These are phyloP conservation scores for Aspergillaceae sp. DNA, from an alignment of 2,329 filamentous ascomycete species.

Conservation along the genomic window DNA sequence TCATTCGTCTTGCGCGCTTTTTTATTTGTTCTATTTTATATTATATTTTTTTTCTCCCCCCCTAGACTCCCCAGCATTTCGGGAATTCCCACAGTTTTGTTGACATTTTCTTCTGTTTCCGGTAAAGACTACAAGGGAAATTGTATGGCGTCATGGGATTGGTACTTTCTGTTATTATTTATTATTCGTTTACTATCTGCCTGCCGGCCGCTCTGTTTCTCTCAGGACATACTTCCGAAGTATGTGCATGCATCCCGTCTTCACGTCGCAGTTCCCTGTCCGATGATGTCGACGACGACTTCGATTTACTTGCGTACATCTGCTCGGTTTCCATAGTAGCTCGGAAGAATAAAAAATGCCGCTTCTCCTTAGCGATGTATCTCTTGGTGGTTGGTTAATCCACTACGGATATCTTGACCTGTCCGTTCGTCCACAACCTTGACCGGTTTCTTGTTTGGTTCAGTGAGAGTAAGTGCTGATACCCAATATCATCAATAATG, in stretches of 20 bases:
- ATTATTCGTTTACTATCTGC: not conserved
- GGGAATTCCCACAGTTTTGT: no score
- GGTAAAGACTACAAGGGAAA: not conserved
- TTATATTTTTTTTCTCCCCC: not conserved
- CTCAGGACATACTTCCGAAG: no score
- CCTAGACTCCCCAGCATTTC: no score
- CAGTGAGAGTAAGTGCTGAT: not conserved
- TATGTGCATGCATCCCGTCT: no score
- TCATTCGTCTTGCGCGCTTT: conserved; percentile 2
- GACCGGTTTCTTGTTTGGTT: not conserved
- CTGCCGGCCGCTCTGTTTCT: not conserved
- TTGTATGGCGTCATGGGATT: conserved; percentile 1
- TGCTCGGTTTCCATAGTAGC: no score
- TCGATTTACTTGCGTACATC: no score
- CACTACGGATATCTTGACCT: not conserved
- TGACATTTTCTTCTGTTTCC: not conserved
- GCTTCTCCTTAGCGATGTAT: no score
- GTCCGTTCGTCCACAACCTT: not conserved
- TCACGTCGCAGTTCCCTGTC: no score
- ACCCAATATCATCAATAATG: not conserved
- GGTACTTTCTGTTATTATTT: not conserved
- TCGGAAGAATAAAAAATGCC: no score
- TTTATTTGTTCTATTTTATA: not conserved
- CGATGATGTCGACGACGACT: no score
- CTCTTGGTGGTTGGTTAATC: no score